Evolutionary conservation across 805 yeast species (phyloP), one percentile per base, ranked within the genome.

Genomic region (Jamesozyma lodderae): DNA sequence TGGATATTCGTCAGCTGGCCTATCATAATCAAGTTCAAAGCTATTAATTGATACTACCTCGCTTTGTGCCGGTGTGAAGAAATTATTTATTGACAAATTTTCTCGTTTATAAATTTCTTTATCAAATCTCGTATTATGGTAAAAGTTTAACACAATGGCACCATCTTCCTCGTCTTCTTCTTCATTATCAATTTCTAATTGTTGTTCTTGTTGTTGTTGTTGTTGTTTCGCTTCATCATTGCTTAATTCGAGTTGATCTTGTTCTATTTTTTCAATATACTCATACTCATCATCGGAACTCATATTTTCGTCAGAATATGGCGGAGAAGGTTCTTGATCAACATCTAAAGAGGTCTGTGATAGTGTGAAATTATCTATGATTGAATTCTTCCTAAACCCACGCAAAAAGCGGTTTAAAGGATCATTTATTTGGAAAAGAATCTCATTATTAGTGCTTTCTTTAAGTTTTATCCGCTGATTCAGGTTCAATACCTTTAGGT

Each of bases 61-160:
- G 17, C 43, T 40, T 14, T 40, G 31, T 3, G 35, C 24, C 4
- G 50, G 45, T 13, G 37, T 40, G 23, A 37, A 40, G 2, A 29
- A 16, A 17, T 23, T 31, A 26, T 29, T 18, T 19, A 18, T 30
- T 11, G 14, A 29, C 10, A 31, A 3, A 13, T 32, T 35, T 22
- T 25, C 14, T 2, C 15, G 23, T 24, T 6, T 20, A n/a, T n/a
- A n/a, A n/a, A n/a, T n/a, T 16, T 30, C 13, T 31, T 30, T 27
- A 6, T 5, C 13, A n/a, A 25, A 25, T 22, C 40, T 33, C 7
- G 35, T 21, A 14, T 33, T 36, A 23, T 43, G 49, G 5, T 45
- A 17, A 31, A 54, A 54, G 34, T 52, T 44, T 21, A 54, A 37
- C 4, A 51, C 53, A 13, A 54, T 45, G 2, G 57, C 52, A 14